Percentiles rank a stretch among this genome's conserved stretches.
Evolutionary conservation across 176 grass and related monocot genomes (phyloP).

Genomic region (Aegilops umbellulata): DNA sequence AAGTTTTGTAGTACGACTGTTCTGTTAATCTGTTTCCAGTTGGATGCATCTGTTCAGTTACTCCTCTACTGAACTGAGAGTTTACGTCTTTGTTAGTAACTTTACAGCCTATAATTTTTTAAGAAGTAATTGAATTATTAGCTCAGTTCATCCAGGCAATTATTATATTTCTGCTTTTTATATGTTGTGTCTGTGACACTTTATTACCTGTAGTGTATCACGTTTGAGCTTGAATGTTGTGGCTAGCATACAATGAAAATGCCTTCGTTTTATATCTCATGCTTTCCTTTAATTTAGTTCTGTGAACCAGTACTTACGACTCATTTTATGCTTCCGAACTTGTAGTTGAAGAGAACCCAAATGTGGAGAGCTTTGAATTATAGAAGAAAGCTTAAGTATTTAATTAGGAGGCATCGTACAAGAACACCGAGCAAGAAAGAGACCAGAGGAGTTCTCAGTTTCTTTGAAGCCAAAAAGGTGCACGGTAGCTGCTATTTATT

Average conservation of each 20-base stretch:
- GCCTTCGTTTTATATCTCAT: background rate
- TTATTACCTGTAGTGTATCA: background rate
- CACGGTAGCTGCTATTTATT: conserved; percentile 36
- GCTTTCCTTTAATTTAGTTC: background rate
- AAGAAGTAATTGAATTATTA: background rate
- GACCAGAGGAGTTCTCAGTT: conserved; percentile 32
- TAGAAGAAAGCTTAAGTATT: conserved; percentile 29
- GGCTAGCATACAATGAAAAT: background rate
- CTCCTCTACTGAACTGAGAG: background rate
- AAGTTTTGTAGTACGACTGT: background rate
- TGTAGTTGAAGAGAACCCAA: conserved; percentile 44
- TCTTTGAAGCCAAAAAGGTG: conserved; percentile 30
- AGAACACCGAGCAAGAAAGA: conserved; percentile 39
- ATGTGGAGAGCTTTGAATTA: conserved; percentile 38
- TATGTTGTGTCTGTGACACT: background rate
- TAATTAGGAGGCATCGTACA: conserved; percentile 37
- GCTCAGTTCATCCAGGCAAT: background rate
- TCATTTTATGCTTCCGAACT: conserved; percentile 1
- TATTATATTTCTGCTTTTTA: background rate
- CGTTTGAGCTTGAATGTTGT: background rate
- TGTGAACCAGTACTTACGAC: background rate
- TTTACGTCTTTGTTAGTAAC: background rate
- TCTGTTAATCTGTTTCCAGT: background rate
- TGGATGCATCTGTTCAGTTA: background rate
- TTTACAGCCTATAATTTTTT: conserved; percentile 2